These are phyloP conservation scores for Meyerozyma guilliermondii DNA, from an alignment of 1,139 yeast species.

Conservation along the genomic window DNA sequence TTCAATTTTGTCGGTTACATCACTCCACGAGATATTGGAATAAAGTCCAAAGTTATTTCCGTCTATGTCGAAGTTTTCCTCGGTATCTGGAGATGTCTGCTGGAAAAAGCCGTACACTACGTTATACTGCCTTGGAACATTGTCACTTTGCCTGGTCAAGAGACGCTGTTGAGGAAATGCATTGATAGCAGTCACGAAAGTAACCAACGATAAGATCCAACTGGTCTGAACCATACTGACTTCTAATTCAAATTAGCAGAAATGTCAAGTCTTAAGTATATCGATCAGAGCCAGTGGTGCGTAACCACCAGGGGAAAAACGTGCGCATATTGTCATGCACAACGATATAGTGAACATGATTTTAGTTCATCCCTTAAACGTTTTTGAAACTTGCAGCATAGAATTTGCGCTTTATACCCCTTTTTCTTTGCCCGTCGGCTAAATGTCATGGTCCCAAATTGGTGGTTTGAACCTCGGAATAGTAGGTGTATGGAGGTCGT, in stretches of 20 bases:
- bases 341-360: neutral
- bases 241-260: neutral
- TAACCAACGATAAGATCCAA: neutral
- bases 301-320: neutral
- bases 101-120: neutral
- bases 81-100: neutral
- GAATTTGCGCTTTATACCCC: neutral
- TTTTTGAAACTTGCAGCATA: neutral
- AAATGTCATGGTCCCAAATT: neutral
- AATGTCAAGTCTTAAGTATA: neutral
- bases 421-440: neutral
- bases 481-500: too few species aligned
- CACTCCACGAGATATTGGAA: neutral
- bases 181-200: neutral
- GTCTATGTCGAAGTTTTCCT: neutral
- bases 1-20: conserved; percentile 5
- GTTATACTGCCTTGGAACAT: neutral
- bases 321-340: neutral
- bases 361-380: neutral
- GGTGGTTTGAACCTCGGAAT: too few species aligned
- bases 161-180: neutral
- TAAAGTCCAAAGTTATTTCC: conserved; percentile 1
- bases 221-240: neutral
- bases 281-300: neutral
- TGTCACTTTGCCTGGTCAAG: neutral